Conservation (phyloP, 192 early-diverging fungal genomes). For the Thoreauomyces humboldtii region DNA sequence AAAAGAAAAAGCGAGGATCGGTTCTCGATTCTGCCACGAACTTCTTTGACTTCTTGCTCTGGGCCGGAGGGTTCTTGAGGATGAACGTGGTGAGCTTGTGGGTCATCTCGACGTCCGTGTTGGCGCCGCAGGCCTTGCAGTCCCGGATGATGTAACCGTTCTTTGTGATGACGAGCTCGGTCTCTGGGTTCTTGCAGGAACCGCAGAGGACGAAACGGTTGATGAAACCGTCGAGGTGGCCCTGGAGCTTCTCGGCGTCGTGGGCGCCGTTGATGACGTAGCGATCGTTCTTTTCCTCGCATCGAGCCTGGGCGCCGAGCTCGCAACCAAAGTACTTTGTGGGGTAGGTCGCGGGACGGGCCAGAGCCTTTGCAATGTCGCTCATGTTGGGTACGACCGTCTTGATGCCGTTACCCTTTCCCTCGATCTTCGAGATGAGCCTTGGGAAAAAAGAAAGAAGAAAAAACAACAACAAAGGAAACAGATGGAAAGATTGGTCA, state of each 20-base stretch:
- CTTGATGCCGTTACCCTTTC: slow-evolving; percentile 99
- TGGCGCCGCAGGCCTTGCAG: slow-evolving; percentile 92
- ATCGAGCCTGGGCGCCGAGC: slow-evolving; percentile 90
- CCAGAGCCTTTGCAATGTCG: slow-evolving; percentile 85
- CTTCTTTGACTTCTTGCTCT: slow-evolving; percentile 27
- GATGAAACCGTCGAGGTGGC: slow-evolving; percentile 85
- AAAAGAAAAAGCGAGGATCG: background rate
- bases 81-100: slow-evolving; percentile 90
- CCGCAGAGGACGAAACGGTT: slow-evolving; percentile 91
- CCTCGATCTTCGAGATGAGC: slow-evolving; percentile 77
- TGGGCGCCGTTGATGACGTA: slow-evolving; percentile 97
- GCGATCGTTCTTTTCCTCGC: slow-evolving; percentile 84
- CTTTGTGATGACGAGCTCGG: slow-evolving; percentile 71
- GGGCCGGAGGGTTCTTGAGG: slow-evolving; percentile 83
- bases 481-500: no score
- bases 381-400: slow-evolving; percentile 97
- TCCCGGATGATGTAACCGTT: slow-evolving; percentile 61
- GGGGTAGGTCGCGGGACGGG: slow-evolving; percentile 77
- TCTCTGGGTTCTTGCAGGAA: slow-evolving; percentile 95
- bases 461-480: no score
- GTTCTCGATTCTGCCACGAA: background rate
- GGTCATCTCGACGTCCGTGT: slow-evolving; percentile 77
- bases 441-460: background rate
- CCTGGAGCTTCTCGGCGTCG: slow-evolving; percentile 81
- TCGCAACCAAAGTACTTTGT: slow-evolving; percentile 89